These are phyloP conservation scores for Cyclocybe cylindracea DNA, from an alignment of 768 basidiomycete genomes.

Conservation along the genomic window DNA sequence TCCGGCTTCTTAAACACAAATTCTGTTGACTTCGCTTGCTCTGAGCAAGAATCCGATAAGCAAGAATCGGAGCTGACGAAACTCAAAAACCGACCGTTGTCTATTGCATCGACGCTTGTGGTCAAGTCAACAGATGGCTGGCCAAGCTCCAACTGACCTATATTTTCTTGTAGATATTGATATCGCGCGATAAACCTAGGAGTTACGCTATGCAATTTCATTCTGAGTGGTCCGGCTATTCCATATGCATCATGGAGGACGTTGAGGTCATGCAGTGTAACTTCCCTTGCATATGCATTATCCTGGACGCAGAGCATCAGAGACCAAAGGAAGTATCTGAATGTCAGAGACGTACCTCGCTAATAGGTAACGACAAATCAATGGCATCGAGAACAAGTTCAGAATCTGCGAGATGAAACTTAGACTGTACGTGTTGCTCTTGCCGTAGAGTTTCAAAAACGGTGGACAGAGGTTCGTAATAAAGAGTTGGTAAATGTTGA, in stretches of 20 bases:
- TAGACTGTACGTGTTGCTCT: constrained; percentile 50
- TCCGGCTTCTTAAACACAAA: no score
- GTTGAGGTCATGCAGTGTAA: constrained; percentile 73
- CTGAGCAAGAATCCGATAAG: no score
- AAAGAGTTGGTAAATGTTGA: constrained; percentile 65
- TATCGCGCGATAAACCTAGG: constrained; percentile 73
- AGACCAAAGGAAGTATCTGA: neutral
- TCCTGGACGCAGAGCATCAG: constrained; percentile 44
- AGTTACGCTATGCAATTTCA: constrained; percentile 45
- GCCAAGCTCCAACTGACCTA: constrained; percentile 28
- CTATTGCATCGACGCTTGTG: neutral
- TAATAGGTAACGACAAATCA: constrained; percentile 62
- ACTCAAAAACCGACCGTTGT: neutral
- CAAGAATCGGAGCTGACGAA: no score
- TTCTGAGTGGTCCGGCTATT: constrained; percentile 61
- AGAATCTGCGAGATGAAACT: constrained; percentile 50
- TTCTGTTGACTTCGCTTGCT: no score
- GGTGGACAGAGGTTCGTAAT: constrained; percentile 71
- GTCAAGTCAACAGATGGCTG: constrained; percentile 4
- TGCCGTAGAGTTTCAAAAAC: constrained; percentile 75
- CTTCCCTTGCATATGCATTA: constrained; percentile 66
- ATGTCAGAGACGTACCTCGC: constrained; percentile 51
- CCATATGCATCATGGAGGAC: constrained; percentile 67
- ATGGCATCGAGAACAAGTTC: constrained; percentile 74
- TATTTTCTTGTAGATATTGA: constrained; percentile 60